Conservation (phyloP, 2,329 filamentous ascomycete species). For the Exophiala spinifera region DNA sequence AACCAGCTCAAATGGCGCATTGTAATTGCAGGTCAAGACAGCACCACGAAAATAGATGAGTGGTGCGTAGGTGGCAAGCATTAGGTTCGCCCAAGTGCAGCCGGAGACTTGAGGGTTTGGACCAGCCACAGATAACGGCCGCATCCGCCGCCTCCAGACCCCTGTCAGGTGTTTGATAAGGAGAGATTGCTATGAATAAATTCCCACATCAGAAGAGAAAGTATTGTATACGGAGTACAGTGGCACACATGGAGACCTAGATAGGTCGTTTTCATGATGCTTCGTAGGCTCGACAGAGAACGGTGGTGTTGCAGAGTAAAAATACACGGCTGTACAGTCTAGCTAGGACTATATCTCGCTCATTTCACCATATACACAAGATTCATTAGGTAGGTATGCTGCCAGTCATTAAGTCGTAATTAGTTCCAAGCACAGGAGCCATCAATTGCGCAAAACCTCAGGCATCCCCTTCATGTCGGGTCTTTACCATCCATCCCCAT, state of each 20-base stretch:
- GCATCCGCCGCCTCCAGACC: neutral
- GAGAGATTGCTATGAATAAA: neutral
- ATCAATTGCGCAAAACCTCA: neutral
- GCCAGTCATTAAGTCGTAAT: conserved; percentile 2
- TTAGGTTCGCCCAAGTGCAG: neutral
- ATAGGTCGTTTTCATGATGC: neutral
- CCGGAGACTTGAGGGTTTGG: neutral
- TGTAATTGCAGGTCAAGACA: neutral
- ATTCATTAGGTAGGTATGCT: neutral
- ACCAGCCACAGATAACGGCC: neutral
- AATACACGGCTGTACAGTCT: conserved; percentile 3
- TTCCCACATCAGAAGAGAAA: too few relatives aligned
- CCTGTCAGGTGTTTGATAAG: neutral
- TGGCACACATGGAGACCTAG: too few relatives aligned
- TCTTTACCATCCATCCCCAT: conserved; percentile 4
- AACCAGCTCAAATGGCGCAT: neutral
- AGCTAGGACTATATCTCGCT: conserved; percentile 4
- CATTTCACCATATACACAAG: neutral
- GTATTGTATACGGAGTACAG: too few relatives aligned
- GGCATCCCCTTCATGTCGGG: conserved; percentile 5
- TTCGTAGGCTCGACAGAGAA: too few relatives aligned
- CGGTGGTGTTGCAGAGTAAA: neutral
- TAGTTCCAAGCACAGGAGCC: neutral
- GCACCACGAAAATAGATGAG: neutral
- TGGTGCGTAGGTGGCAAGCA: neutral